A percentile compares a stretch with the other conserved stretches of the same genome.
phyloP scores from a whole-genome alignment of 441 rosid species.

The Aleurites moluccanus region DNA sequence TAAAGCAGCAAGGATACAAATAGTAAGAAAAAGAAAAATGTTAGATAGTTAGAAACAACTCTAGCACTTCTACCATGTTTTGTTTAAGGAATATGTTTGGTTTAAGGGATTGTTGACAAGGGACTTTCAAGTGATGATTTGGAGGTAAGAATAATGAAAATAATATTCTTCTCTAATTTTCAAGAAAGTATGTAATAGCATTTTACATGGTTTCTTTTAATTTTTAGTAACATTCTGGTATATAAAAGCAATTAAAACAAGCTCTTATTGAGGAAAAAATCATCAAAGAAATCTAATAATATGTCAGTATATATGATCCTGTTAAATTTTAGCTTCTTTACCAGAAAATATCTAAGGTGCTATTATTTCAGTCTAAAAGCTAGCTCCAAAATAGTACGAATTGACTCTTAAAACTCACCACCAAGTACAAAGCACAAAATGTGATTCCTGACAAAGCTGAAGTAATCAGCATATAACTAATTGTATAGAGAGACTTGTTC shows the following conservation, averaged over 20 bases:
- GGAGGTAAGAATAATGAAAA: background rate
- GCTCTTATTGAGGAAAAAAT: background rate
- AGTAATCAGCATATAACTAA: conserved; percentile 32
- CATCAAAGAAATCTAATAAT: background rate
- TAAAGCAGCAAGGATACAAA: conserved; percentile 3
- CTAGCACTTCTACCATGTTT: background rate
- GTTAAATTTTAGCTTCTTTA: background rate
- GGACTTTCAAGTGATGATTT: background rate
- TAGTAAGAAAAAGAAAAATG: background rate
- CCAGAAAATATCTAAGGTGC: background rate
- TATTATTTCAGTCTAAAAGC: background rate
- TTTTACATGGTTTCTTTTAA: background rate
- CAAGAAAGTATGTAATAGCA: background rate
- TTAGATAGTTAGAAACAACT: background rate
- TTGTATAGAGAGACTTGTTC: conserved; percentile 32
- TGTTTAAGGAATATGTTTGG: background rate
- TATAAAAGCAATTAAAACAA: background rate
- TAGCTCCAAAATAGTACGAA: background rate
- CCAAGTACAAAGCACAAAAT: conserved; percentile 24
- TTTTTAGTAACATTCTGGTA: no score
- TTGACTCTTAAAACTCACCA: conserved; percentile 24
- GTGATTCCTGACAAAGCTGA: conserved; percentile 34
- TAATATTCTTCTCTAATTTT: background rate
- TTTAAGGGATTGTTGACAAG: background rate
- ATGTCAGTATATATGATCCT: background rate